phyloP scores from a whole-genome alignment of 345 rosid species.

The Capsella bursapastoris region DNA sequence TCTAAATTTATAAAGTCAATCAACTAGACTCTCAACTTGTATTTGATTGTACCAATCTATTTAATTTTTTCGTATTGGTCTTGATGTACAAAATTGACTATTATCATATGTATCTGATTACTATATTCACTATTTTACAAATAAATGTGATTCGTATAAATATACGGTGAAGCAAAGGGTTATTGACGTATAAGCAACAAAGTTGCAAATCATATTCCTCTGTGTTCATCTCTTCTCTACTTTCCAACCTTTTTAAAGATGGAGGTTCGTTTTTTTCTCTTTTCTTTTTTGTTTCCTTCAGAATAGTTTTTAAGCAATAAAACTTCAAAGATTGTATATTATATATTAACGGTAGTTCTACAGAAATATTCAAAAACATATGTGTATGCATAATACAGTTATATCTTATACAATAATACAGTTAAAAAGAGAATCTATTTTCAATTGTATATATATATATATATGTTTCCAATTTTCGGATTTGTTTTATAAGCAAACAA shows the following conservation, averaged over 20 bases:
- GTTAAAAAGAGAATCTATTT: no score
- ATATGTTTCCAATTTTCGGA: no score
- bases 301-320: not conserved
- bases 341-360: no score
- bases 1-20: not conserved
- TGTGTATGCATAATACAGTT: not conserved
- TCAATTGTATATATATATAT: no score
- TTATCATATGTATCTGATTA: not conserved
- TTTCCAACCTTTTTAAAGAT: slow-evolving; percentile 20
- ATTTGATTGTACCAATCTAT: no score
- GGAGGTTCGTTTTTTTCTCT: not conserved
- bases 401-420: not conserved
- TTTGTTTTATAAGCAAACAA: no score
- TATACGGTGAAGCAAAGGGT: slow-evolving; percentile 13
- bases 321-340: not conserved
- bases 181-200: not conserved
- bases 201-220: slow-evolving; percentile 7
- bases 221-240: not conserved
- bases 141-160: not conserved
- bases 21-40: no score
- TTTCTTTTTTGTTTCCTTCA: not conserved
- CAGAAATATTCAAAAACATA: no score
- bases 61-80: no score
- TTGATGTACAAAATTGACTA: no score
- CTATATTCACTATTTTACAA: no score